phyloP scores from a whole-genome alignment of 2,329 filamentous ascomycete species.

The Aureobasidium sp. region DNA sequence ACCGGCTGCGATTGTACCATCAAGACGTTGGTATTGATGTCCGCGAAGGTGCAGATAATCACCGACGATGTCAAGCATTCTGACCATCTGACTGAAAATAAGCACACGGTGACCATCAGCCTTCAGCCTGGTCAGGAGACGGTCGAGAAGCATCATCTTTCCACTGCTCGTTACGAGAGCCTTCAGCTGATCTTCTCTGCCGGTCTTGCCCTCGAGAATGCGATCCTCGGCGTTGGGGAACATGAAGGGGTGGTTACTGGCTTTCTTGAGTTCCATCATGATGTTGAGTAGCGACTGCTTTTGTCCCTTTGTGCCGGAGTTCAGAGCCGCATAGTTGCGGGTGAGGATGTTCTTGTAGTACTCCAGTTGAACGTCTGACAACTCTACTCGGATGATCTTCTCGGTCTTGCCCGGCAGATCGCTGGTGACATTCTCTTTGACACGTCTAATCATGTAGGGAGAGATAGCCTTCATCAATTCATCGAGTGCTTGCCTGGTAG shows the following conservation, averaged over 20 bases:
- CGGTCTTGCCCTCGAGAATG: slow-evolving; percentile 61
- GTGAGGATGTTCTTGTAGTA: slow-evolving; percentile 99
- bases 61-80: slow-evolving; percentile 91
- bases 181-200: slow-evolving; percentile 84
- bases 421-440: slow-evolving; percentile 95
- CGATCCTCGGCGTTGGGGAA: slow-evolving; percentile 89
- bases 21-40: slow-evolving; percentile 91
- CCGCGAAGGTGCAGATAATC: slow-evolving; percentile 89
- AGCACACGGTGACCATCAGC: slow-evolving; percentile 90
- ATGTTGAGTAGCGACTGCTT: slow-evolving; percentile 96
- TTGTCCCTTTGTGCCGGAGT: slow-evolving; percentile 79
- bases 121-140: slow-evolving; percentile 86
- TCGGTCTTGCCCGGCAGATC: slow-evolving; percentile 95
- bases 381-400: slow-evolving; percentile 95
- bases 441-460: slow-evolving; percentile 89
- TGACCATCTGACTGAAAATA: slow-evolving; percentile 99
- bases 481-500: slow-evolving; percentile 78
- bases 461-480: slow-evolving; percentile 80
- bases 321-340: slow-evolving; percentile 88
- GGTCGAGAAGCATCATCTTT: slow-evolving; percentile 98
- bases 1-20: slow-evolving; percentile 85
- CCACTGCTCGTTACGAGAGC: slow-evolving; percentile 93
- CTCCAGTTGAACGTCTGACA: slow-evolving; percentile 91
- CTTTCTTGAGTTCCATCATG: slow-evolving; percentile 99
- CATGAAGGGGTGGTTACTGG: slow-evolving; percentile 98